Conservation (phyloP, 495 filamentous ascomycete genomes). For the Geopyxis carbonaria region DNA sequence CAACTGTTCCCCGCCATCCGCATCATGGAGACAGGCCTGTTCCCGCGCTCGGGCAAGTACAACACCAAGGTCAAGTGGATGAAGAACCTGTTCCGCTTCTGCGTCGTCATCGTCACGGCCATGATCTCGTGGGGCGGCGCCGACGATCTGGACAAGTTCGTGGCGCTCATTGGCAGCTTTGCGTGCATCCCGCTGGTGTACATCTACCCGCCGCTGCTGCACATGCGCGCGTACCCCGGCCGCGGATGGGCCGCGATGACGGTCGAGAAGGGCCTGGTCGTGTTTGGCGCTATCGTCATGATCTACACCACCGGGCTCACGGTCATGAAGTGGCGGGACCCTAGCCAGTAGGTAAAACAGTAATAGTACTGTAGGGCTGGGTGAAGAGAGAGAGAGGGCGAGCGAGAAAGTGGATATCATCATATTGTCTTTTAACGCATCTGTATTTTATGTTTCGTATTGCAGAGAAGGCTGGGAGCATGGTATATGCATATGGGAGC, state of each 20-base stretch:
- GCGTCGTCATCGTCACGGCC: constrained; percentile 71
- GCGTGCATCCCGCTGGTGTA: constrained; percentile 95
- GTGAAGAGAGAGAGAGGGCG: too few species aligned
- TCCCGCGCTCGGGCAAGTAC: constrained; percentile 78
- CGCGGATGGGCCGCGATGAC: constrained; percentile 40
- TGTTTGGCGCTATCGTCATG: constrained; percentile 74
- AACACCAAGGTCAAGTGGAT: constrained; percentile 96
- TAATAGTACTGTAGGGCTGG: too few species aligned
- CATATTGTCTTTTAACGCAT: too few species aligned
- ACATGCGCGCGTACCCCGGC: constrained; percentile 60
- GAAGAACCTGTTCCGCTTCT: constrained; percentile 92
- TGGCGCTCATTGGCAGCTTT: constrained; percentile 87
- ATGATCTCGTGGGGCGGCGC: constrained; percentile 81
- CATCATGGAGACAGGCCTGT: constrained; percentile 49
- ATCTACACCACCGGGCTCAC: constrained; percentile 78
- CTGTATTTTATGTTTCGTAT: too few species aligned
- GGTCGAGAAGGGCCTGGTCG: constrained; percentile 54
- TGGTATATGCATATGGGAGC: too few species aligned
- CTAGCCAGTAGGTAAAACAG: constrained; percentile 4
- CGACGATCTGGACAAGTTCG: constrained; percentile 90
- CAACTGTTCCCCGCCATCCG: constrained; percentile 93
- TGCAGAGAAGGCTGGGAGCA: too few species aligned
- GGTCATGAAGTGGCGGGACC: constrained; percentile 51
- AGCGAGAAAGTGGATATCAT: too few species aligned
- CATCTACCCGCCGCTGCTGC: constrained; percentile 87